Percentiles rank a stretch among this genome's conserved stretches.
Conservation (phyloP, 139 green algal genomes). For the Tetratostichococcus sp. region DNA sequence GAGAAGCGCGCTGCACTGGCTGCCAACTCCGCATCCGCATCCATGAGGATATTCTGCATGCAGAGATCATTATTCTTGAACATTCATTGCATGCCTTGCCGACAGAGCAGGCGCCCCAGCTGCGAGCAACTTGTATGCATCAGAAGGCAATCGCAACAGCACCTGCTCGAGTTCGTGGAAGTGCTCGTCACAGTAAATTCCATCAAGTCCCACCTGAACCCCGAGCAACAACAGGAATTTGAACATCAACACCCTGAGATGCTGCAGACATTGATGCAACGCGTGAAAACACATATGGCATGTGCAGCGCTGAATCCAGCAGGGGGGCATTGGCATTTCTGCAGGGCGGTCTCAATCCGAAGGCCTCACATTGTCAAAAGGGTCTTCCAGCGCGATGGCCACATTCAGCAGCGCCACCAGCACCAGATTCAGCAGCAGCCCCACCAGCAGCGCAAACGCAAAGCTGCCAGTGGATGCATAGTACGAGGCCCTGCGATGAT, state of each 20-base stretch:
- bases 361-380: slow-evolving; percentile 43
- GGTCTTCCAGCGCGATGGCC: slow-evolving; percentile 47
- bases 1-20: neutral
- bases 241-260: no score
- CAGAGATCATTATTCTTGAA: neutral
- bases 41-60: neutral
- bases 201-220: slow-evolving; percentile 35
- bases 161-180: slow-evolving; percentile 48
- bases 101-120: neutral
- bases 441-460: slow-evolving; percentile 42
- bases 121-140: neutral
- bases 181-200: slow-evolving; percentile 45
- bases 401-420: slow-evolving; percentile 44
- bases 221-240: no score
- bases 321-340: no score
- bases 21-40: neutral
- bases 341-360: no score
- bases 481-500: slow-evolving; percentile 1
- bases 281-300: no score
- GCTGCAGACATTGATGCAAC: no score
- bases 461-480: slow-evolving; percentile 22
- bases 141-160: neutral
- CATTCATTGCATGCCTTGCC: neutral
- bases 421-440: slow-evolving; percentile 30
- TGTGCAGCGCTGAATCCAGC: no score